These are phyloP conservation scores for Gymnopilus dilepis DNA, from an alignment of 768 basidiomycete species.

Conservation along the genomic window DNA sequence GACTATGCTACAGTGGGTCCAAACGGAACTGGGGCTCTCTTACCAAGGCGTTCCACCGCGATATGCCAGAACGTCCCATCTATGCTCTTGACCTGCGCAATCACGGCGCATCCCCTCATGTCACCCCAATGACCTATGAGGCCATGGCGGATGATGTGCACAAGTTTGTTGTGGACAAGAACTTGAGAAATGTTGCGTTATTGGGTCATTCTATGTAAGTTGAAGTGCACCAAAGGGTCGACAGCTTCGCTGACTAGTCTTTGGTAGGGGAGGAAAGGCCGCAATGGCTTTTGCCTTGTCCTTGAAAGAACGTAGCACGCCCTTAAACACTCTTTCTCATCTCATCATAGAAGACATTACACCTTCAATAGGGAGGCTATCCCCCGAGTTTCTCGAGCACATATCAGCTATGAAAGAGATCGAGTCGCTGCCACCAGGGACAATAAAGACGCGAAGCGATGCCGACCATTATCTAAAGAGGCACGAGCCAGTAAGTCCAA, in stretches of 20 bases:
- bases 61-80: slow-evolving; percentile 64
- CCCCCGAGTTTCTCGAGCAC: slow-evolving; percentile 69
- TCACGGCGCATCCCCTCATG: slow-evolving; percentile 84
- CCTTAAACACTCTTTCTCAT: slow-evolving; percentile 47
- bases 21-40: slow-evolving; percentile 91
- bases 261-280: slow-evolving; percentile 80
- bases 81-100: slow-evolving; percentile 89
- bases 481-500: slow-evolving; percentile 65
- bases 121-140: slow-evolving; percentile 71
- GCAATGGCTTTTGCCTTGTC: slow-evolving; percentile 74
- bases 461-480: slow-evolving; percentile 68
- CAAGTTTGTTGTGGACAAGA: slow-evolving; percentile 61
- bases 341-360: slow-evolving; percentile 86
- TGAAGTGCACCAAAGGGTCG: background rate
- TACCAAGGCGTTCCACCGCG: slow-evolving; percentile 72
- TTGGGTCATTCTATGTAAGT: slow-evolving; percentile 91
- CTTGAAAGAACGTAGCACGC: slow-evolving; percentile 40
- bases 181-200: slow-evolving; percentile 66
- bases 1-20: slow-evolving; percentile 60
- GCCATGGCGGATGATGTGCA: slow-evolving; percentile 83
- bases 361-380: slow-evolving; percentile 63
- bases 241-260: background rate
- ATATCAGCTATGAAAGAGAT: slow-evolving; percentile 77
- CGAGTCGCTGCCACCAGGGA: slow-evolving; percentile 48
- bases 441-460: slow-evolving; percentile 65